phyloP scores from a whole-genome alignment of 2,329 filamentous ascomycete genomes.

The Tetracladium maxilliforme region DNA sequence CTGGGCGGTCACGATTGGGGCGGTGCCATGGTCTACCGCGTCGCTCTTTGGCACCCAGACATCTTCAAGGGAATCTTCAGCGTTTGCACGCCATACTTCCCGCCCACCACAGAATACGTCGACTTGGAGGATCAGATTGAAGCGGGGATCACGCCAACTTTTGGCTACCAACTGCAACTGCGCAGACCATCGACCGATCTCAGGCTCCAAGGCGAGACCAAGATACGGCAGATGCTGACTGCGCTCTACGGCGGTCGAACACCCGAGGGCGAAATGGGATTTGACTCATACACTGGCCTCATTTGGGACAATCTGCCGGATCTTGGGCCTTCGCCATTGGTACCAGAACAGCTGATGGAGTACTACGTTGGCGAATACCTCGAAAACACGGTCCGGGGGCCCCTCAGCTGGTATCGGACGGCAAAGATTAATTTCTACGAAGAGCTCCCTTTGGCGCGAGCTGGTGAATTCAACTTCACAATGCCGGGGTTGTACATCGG shows the following conservation, averaged over 20 bases:
- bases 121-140: constrained; percentile 43
- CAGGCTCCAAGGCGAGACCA: constrained; percentile 37
- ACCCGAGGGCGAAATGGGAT: constrained; percentile 36
- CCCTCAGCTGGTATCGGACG: constrained; percentile 80
- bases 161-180: constrained; percentile 76
- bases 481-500: constrained; percentile 62
- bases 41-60: constrained; percentile 58
- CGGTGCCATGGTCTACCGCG: constrained; percentile 60
- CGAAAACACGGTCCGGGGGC: constrained; percentile 59
- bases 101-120: constrained; percentile 36
- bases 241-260: constrained; percentile 55
- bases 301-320: constrained; percentile 44
- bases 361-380: constrained; percentile 62
- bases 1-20: constrained; percentile 93
- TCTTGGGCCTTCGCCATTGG: constrained; percentile 38
- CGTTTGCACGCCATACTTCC: constrained; percentile 62
- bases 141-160: constrained; percentile 43
- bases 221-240: constrained; percentile 56
- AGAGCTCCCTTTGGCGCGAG: constrained; percentile 45
- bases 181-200: constrained; percentile 50
- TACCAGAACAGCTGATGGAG: constrained; percentile 57
- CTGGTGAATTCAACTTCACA: constrained; percentile 28
- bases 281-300: constrained; percentile 42
- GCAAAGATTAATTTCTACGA: constrained; percentile 62
- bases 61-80: constrained; percentile 63